Evolutionary conservation across 2,329 filamentous ascomycete species (phyloP).

Genomic region (Botrytis squamosa): DNA sequence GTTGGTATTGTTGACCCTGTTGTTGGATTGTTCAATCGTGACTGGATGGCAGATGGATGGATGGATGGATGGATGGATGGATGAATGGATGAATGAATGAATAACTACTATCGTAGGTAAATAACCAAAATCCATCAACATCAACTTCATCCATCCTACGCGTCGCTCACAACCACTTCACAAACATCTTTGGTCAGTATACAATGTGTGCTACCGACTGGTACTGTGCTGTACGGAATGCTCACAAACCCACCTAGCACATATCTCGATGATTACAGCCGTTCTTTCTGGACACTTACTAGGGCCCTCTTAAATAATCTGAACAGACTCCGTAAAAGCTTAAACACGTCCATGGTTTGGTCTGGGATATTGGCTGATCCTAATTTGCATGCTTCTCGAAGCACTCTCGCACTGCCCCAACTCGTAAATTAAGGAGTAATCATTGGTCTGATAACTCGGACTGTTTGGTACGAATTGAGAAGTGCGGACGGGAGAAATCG

Average conservation of each 20-base stretch:
- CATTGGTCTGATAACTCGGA: background rate
- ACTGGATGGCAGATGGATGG: background rate
- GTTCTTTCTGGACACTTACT: background rate
- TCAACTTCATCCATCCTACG: background rate
- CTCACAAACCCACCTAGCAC: background rate
- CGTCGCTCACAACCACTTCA: background rate
- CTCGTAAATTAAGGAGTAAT: background rate
- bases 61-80: too few relatives aligned
- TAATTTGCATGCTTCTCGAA: constrained; percentile 10
- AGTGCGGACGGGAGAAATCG: background rate
- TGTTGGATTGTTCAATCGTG: background rate
- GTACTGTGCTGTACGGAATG: too few relatives aligned
- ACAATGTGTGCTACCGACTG: background rate
- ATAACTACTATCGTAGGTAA: too few relatives aligned
- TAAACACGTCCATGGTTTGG: background rate
- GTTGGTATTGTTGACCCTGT: background rate
- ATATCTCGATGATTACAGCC: background rate
- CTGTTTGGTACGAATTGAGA: background rate
- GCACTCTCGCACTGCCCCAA: constrained; percentile 8
- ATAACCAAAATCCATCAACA: background rate
- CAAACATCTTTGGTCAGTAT: background rate
- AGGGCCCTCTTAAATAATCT: background rate
- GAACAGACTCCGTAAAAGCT: background rate
- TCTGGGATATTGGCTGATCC: constrained; percentile 5
- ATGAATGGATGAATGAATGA: background rate